Evolutionary conservation across 257 asterid species (phyloP).

Genomic region (Ligustrum vulgare): DNA sequence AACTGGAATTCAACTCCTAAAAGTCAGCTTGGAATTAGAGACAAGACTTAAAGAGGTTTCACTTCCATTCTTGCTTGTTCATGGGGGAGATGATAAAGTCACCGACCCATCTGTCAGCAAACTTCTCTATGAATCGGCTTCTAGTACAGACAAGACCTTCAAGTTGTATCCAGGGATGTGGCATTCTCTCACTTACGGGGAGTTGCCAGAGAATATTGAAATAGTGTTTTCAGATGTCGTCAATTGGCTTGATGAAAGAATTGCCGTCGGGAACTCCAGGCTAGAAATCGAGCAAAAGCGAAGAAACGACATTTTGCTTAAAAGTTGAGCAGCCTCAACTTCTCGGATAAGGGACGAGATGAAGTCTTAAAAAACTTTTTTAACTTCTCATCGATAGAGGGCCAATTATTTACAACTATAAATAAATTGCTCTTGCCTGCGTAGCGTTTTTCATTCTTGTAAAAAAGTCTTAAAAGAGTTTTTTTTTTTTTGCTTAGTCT

Average conservation of each 20-base stretch:
- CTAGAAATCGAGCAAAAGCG: slow-evolving; percentile 46
- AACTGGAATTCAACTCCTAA: slow-evolving; percentile 36
- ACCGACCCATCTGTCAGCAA: slow-evolving; percentile 47
- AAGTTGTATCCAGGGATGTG: slow-evolving; percentile 93
- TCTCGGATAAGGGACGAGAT: neutral
- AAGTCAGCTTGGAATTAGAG: slow-evolving; percentile 53
- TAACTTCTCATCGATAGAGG: neutral
- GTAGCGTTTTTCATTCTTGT: neutral
- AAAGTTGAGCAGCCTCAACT: neutral
- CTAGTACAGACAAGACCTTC: slow-evolving; percentile 72
- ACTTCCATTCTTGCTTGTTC: slow-evolving; percentile 52
- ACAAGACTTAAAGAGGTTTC: slow-evolving; percentile 47
- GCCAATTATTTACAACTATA: neutral
- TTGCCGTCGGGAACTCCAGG: slow-evolving; percentile 35
- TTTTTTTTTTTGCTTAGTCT: neutral
- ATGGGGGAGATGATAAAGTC: slow-evolving; percentile 56
- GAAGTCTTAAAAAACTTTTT: neutral
- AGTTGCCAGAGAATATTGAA: slow-evolving; percentile 66
- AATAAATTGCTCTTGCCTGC: neutral
- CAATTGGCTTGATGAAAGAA: slow-evolving; percentile 60
- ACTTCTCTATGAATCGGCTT: slow-evolving; percentile 50
- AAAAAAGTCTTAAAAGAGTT: neutral
- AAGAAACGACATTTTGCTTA: slow-evolving; percentile 28
- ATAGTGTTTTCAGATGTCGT: slow-evolving; percentile 62
- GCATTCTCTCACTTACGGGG: slow-evolving; percentile 88